Evolutionary conservation across 140 eudicot genomes (phyloP), one percentile per base, ranked within the genome.

Genomic region (Cichorium intybus): DNA sequence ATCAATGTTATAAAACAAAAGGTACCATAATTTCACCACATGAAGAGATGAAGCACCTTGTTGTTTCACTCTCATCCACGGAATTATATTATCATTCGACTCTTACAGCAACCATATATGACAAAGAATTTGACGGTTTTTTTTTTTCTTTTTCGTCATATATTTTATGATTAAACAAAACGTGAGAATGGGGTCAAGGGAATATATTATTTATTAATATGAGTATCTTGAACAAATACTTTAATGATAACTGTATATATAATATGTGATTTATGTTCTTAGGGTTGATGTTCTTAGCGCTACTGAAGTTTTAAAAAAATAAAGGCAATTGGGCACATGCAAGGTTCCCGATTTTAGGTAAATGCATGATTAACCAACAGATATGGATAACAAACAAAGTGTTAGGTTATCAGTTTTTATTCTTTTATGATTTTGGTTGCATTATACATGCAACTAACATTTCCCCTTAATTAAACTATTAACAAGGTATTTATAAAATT

Each of bases 321-420:
- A 48, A 14, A 54, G 60, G 20, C 60, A 29, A 64, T 63, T 72
- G 51, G 77, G 52, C 72, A 72, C 66, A 72, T 72, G 77, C 66
- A 64, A 72, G 66, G 77, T 72, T 72, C 71, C 59, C 24, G 15
- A 48, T 27, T 34, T 72, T 26, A 72, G 51, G 71, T 62, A 63
- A 63, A 53, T 53, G 46, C 72, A 45, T 64, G 28, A 72, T 72
- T 72, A 64, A 72, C 33, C n/a, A 29, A 60, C 27, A 12, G 8
- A 58, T 41, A 10, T 27, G 5, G 26, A 33, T 47, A 46, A 46
- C 35, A 70, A 58, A 58, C 57, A 68, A 56, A 55, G 59, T 20
- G 63, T 53, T 53, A 66, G 63, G 63, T 53, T 24, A 52, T 15
- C 53, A 26, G 35, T 39, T 51, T 47, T 35, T 51, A 33, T 52